Conservation (phyloP, 1,284 basidiomycete species). For the Mycocalia duriaeana region DNA sequence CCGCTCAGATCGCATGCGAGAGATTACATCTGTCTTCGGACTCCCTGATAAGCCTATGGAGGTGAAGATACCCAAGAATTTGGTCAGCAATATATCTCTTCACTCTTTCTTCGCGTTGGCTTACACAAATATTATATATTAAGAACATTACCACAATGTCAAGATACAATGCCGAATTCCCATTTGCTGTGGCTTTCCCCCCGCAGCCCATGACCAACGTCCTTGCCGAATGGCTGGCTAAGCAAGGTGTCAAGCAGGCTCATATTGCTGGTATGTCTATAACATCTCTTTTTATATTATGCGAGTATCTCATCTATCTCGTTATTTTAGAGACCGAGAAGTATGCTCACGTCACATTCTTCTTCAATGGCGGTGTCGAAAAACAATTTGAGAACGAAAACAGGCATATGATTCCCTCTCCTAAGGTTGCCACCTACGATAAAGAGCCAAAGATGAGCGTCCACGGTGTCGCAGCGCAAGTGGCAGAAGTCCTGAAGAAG, state of each 20-base stretch:
- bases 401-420: conserved; percentile 83
- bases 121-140: not conserved
- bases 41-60: conserved; percentile 80
- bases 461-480: conserved; percentile 82
- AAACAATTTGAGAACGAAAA: conserved; percentile 84
- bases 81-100: conserved; percentile 40
- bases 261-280: conserved; percentile 67
- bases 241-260: conserved; percentile 75
- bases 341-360: conserved; percentile 93
- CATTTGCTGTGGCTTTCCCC: conserved; percentile 83
- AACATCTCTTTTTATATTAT: not conserved
- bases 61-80: conserved; percentile 74
- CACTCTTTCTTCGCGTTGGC: not conserved
- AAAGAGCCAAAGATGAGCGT: conserved; percentile 84
- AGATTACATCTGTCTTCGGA: conserved; percentile 78
- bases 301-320: not conserved
- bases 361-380: conserved; percentile 94
- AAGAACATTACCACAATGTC: conserved; percentile 90
- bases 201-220: conserved; percentile 89
- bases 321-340: conserved; percentile 78
- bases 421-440: conserved; percentile 87
- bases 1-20: conserved; percentile 89
- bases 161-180: conserved; percentile 85
- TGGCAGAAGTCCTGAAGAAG: conserved; percentile 75
- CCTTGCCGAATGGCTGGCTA: conserved; percentile 82